Conservation (phyloP, 176 grass and related monocot genomes). For the Ensete ventricosum region DNA sequence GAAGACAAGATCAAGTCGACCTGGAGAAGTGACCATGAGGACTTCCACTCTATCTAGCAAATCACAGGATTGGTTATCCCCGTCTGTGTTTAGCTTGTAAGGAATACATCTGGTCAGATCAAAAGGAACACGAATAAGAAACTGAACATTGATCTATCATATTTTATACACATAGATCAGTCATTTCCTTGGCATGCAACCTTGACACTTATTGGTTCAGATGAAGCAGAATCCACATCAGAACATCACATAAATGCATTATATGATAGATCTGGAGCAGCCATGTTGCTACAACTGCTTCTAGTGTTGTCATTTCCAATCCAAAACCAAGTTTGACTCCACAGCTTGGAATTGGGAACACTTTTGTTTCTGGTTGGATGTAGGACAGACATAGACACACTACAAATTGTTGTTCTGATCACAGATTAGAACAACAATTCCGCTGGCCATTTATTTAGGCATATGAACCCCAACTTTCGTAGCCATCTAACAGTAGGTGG, state of each 20-base stretch:
- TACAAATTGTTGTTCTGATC: too few species aligned
- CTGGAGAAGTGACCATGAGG: slow-evolving; percentile 78
- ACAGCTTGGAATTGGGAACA: too few species aligned
- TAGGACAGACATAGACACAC: too few species aligned
- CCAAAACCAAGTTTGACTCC: too few species aligned
- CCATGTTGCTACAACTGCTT: not conserved
- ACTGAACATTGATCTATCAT: too few species aligned
- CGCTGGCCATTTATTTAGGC: too few species aligned
- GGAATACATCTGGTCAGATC: slow-evolving; percentile 45
- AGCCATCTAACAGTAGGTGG: too few species aligned
- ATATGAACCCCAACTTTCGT: too few species aligned
- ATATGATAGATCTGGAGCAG: not conserved
- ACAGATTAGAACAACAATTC: too few species aligned
- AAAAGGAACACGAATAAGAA: not conserved
- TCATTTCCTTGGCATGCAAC: not conserved
- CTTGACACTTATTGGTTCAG: not conserved
- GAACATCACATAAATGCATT: not conserved
- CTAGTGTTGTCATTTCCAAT: not conserved
- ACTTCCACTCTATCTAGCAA: slow-evolving; percentile 38
- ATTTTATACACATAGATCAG: not conserved
- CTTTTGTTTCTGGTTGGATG: too few species aligned
- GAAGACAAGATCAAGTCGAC: slow-evolving; percentile 64
- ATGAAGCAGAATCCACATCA: not conserved
- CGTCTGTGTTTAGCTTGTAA: slow-evolving; percentile 45
- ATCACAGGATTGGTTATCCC: slow-evolving; percentile 19